A percentile compares a stretch with the other conserved stretches of the same genome.
Conservation (phyloP, 129 eudicot species). For the Glebionis coronaria region DNA sequence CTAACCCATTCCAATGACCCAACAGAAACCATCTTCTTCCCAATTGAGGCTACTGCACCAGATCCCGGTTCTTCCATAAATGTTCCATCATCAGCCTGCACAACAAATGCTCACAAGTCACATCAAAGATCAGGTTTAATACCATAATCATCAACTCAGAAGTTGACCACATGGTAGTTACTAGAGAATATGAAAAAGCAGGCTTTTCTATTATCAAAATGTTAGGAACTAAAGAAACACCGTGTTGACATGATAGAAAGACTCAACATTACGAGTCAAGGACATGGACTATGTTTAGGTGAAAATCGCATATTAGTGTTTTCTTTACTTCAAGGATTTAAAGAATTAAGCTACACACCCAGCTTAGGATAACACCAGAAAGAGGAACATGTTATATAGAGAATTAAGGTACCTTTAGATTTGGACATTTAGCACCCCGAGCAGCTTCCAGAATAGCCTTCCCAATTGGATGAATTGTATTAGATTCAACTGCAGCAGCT, state of each 20-base stretch:
- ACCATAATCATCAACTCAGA: conserved; percentile 15
- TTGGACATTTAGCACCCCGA: conserved; percentile 50
- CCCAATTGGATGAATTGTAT: conserved; percentile 95
- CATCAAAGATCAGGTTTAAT: conserved; percentile 7
- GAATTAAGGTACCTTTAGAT: conserved; percentile 45
- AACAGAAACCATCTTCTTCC: conserved; percentile 66
- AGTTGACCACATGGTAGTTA: neutral
- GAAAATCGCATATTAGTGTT: neutral
- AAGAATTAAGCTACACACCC: neutral
- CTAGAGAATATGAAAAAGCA: too few species aligned
- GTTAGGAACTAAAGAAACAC: neutral
- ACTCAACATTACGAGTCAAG: neutral
- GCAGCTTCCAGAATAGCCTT: conserved; percentile 97
- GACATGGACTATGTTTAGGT: neutral
- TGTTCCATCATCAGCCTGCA: conserved; percentile 79
- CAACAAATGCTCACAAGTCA: conserved; percentile 14
- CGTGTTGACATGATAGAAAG: neutral
- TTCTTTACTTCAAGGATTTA: neutral
- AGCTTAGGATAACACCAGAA: neutral
- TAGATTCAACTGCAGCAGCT: conserved; percentile 96
- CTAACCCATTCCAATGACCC: conserved; percentile 91
- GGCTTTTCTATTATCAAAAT: neutral
- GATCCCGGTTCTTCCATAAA: conserved; percentile 97
- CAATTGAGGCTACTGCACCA: conserved; percentile 91
- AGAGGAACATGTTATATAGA: neutral